Evolutionary conservation across 129 eudicot species (phyloP), one percentile per base, ranked within the genome.

Genomic region (Helichrysum umbraculigerum): DNA sequence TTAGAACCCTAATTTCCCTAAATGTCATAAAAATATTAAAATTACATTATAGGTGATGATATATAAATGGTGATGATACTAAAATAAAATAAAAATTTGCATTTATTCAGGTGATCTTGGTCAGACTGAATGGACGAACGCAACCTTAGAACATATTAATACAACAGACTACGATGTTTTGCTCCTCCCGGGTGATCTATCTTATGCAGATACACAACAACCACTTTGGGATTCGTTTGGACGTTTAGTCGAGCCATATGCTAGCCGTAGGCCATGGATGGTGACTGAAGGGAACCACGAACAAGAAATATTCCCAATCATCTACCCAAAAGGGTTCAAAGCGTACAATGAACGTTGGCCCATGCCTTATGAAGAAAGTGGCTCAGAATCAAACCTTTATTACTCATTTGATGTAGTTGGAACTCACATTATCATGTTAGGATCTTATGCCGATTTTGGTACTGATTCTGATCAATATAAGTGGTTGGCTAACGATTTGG

Each of bases 141-240:
- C 91, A 61, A 92, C 98, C 54, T 83, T 92, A n/a, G 77, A 78
- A 47, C 91, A 92, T 71, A 66, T 92, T 2, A 86, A 79, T 52
- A 83, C 87, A 28, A 81, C 21, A 2, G 79, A 87, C 79, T 92
- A 89, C 52, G 98, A 92, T 25, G 86, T 92, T 3, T 66, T 92
- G 34, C 79, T 92, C 33, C 83, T 89, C 33, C 98, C 98, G 0
- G 98, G 98, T 0, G 98, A 92, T 78, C 83, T 92, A 29, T 92
- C 98, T 42, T 92, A 92, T 39, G 98, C 98, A 1, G 96, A 92
- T 37, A 47, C 87, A 14, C 86, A 87, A 10, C 96, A 92, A 75
- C 96, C 88, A 4, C 85, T 89, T 8, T 92, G 98, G 96, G 98
- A 92, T 79, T 84, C 98, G 3, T 92, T 92, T 6, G 98, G 98